Conservation (phyloP, 2,329 filamentous ascomycete species). For the Raffaelea albimanens region DNA sequence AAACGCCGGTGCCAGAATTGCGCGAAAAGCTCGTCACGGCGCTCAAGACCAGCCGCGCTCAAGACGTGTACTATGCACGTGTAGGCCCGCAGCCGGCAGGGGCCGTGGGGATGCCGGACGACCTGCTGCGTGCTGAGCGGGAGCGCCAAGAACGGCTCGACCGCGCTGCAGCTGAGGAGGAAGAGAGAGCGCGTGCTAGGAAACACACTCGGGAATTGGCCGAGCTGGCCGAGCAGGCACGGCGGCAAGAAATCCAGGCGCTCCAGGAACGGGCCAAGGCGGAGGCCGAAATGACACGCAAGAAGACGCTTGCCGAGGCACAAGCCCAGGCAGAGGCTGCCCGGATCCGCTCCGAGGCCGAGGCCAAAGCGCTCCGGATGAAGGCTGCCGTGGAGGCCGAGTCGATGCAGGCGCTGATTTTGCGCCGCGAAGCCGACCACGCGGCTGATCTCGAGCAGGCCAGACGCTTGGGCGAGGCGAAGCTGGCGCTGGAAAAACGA, state of each 20-base stretch:
- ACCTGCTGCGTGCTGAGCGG: constrained; percentile 39
- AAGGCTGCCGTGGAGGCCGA: constrained; percentile 2
- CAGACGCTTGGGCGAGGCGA: constrained; percentile 34
- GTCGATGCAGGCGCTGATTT: constrained; percentile 1
- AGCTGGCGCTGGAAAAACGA: constrained; percentile 34
- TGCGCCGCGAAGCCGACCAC: constrained; percentile 24
- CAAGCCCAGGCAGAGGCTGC: constrained; percentile 1
- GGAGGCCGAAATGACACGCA: constrained; percentile 31
- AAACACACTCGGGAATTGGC: constrained; percentile 42
- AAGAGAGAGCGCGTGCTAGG: constrained; percentile 39
- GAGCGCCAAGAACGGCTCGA: constrained; percentile 36
- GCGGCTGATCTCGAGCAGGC: constrained; percentile 34
- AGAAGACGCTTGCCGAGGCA: constrained; percentile 3
- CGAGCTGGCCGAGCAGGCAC: constrained; percentile 32
- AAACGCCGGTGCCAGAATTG: constrained; percentile 17
- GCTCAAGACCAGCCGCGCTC: constrained; percentile 40
- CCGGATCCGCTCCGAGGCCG: not conserved
- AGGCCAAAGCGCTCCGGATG: not conserved
- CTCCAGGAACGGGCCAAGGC: constrained; percentile 34
- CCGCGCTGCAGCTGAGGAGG: constrained; percentile 34
- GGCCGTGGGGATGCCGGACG: constrained; percentile 40
- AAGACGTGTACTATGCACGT: constrained; percentile 45
- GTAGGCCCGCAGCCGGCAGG: constrained; percentile 43
- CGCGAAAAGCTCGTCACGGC: constrained; percentile 35
- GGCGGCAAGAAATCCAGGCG: constrained; percentile 34